These are phyloP conservation scores for Cyathus striatus DNA, from an alignment of 768 basidiomycete genomes.

Conservation along the genomic window DNA sequence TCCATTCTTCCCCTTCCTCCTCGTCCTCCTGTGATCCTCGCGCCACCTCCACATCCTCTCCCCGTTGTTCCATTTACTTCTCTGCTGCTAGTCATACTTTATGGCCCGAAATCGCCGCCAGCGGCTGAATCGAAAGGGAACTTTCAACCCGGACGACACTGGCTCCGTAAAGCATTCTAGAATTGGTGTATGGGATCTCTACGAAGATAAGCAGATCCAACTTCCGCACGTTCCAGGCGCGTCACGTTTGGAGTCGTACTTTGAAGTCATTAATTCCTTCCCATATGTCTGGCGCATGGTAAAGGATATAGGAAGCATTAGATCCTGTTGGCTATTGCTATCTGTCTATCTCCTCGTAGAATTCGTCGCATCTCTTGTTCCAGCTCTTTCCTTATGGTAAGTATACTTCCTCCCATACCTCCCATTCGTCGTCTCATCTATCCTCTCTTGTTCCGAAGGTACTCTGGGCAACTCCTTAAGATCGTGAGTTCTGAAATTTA, in stretches of 20 bases:
- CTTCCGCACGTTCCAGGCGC: conserved; percentile 31
- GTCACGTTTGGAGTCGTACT: conserved; percentile 38
- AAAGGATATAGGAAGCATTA: conserved; percentile 52
- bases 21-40: too few species aligned
- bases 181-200: conserved; percentile 75
- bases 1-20: too few species aligned
- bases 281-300: conserved; percentile 68
- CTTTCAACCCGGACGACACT: conserved; percentile 29
- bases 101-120: neutral
- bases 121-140: conserved; percentile 13
- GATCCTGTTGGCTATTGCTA: conserved; percentile 45
- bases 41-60: too few species aligned
- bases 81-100: too few species aligned
- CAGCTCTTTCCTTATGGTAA: conserved; percentile 65
- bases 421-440: neutral
- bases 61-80: too few species aligned
- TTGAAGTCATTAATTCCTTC: conserved; percentile 42
- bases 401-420: conserved; percentile 7
- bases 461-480: conserved; percentile 58
- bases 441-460: conserved; percentile 34
- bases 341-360: conserved; percentile 38
- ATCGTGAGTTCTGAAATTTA: conserved; percentile 37
- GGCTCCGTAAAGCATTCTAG: conserved; percentile 50
- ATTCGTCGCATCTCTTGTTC: conserved; percentile 43
- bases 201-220: conserved; percentile 48